Evolutionary conservation across 2,329 filamentous ascomycete species (phyloP).

Genomic region (Aspergillus amoenus): DNA sequence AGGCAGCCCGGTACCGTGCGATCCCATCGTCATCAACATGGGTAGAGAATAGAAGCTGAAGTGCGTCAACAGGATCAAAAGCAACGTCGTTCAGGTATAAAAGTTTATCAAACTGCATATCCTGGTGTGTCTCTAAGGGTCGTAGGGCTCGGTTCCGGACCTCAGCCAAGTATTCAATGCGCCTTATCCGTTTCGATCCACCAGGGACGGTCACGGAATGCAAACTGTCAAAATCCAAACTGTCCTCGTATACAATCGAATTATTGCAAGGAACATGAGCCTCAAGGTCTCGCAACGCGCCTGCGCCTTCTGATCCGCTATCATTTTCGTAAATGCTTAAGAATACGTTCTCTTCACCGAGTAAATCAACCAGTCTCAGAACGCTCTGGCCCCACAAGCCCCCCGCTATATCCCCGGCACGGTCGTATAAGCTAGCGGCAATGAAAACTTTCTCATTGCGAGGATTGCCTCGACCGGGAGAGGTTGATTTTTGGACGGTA

Average conservation of each 20-base stretch:
- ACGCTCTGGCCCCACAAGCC: slow-evolving; percentile 66
- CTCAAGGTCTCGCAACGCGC: slow-evolving; percentile 56
- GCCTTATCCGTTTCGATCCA: slow-evolving; percentile 64
- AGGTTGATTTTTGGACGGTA: slow-evolving; percentile 29
- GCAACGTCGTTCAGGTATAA: slow-evolving; percentile 68
- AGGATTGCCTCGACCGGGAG: slow-evolving; percentile 49
- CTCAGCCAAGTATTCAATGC: slow-evolving; percentile 71
- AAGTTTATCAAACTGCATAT: slow-evolving; percentile 54
- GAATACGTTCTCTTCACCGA: slow-evolving; percentile 68
- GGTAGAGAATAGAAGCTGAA: slow-evolving; percentile 62
- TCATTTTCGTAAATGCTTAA: slow-evolving; percentile 74
- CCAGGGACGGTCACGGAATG: slow-evolving; percentile 62
- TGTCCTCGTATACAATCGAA: slow-evolving; percentile 59
- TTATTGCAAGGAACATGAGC: slow-evolving; percentile 50
- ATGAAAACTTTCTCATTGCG: slow-evolving; percentile 70
- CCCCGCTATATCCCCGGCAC: slow-evolving; percentile 57
- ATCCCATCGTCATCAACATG: slow-evolving; percentile 54
- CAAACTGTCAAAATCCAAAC: slow-evolving; percentile 57
- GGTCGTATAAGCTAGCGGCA: slow-evolving; percentile 68
- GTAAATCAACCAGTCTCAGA: slow-evolving; percentile 60
- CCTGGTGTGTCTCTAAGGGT: slow-evolving; percentile 56
- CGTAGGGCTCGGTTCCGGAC: slow-evolving; percentile 69
- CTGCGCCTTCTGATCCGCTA: slow-evolving; percentile 56
- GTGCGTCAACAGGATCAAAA: slow-evolving; percentile 59
- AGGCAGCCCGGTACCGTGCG: slow-evolving; percentile 66